Evolutionary conservation across 2,329 filamentous ascomycete genomes (phyloP).

Genomic region (Neophaeococcomyces mojaviensis): DNA sequence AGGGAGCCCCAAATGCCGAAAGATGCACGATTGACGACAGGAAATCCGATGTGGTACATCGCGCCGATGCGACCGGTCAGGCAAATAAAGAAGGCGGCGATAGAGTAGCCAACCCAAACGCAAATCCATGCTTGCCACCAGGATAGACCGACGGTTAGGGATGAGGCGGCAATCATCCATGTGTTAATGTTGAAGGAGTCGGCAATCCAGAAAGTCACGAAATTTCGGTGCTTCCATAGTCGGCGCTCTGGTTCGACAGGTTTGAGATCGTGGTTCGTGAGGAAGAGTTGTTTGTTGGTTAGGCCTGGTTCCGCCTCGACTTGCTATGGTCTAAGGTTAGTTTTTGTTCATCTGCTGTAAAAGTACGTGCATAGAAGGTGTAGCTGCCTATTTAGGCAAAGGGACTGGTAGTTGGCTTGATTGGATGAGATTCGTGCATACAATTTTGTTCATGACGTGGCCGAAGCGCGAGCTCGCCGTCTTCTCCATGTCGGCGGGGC

Average conservation of each 20-base stretch:
- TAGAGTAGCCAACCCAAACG: slow-evolving; percentile 34
- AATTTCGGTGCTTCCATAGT: slow-evolving; percentile 32
- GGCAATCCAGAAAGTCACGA: slow-evolving; percentile 35
- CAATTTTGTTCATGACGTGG: neutral
- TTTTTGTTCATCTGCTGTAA: no score
- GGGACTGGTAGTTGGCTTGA: neutral
- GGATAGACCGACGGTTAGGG: slow-evolving; percentile 32
- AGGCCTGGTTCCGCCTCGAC: slow-evolving; percentile 71
- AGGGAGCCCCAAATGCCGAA: slow-evolving; percentile 47
- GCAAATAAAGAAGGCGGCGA: slow-evolving; percentile 30
- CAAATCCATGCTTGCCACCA: slow-evolving; percentile 37
- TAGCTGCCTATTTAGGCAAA: no score
- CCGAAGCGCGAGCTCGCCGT: neutral
- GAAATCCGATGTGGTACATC: slow-evolving; percentile 38
- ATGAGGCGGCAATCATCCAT: slow-evolving; percentile 31
- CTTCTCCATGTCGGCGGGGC: slow-evolving; percentile 4
- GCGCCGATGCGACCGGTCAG: slow-evolving; percentile 33
- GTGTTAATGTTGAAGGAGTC: slow-evolving; percentile 32
- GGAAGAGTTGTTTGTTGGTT: slow-evolving; percentile 40
- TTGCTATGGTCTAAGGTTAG: slow-evolving; percentile 25
- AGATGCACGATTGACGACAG: slow-evolving; percentile 32
- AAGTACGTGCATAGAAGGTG: no score
- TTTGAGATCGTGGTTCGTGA: slow-evolving; percentile 41
- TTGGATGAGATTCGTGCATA: neutral
- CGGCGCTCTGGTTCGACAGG: slow-evolving; percentile 34